phyloP scores from a whole-genome alignment of 2,329 filamentous ascomycete genomes.

The Fusarium tanahbumbuense region DNA sequence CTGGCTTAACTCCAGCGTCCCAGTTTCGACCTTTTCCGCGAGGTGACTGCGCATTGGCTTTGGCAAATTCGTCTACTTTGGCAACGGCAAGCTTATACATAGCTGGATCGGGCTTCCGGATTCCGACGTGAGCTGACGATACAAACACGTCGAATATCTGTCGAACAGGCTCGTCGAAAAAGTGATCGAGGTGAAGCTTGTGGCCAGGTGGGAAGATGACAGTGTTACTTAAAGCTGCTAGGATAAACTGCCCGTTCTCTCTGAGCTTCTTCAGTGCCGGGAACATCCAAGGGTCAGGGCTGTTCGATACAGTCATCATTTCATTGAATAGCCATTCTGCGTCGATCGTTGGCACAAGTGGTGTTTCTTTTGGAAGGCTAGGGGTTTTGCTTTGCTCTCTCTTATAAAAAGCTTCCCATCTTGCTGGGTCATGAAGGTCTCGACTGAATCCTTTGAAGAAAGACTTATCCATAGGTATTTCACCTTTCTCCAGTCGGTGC shows the following conservation, averaged over 20 bases:
- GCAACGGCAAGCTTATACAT: conserved; percentile 82
- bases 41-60: conserved; percentile 57
- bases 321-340: conserved; percentile 84
- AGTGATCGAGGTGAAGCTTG: conserved; percentile 67
- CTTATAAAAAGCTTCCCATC: conserved; percentile 77
- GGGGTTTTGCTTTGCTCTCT: conserved; percentile 57
- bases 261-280: conserved; percentile 80
- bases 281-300: conserved; percentile 87
- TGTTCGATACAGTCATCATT: conserved; percentile 83
- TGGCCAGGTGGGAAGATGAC: conserved; percentile 85
- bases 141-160: conserved; percentile 87
- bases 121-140: conserved; percentile 84
- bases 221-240: conserved; percentile 91
- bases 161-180: conserved; percentile 67
- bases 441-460: conserved; percentile 82
- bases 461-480: conserved; percentile 76
- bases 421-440: conserved; percentile 74
- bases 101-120: conserved; percentile 85
- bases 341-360: conserved; percentile 78
- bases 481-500: conserved; percentile 88
- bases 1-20: conserved; percentile 64
- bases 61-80: conserved; percentile 72
- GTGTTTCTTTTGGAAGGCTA: conserved; percentile 56
- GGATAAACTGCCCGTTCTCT: conserved; percentile 71
- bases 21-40: conserved; percentile 58